phyloP scores from a whole-genome alignment of 1,139 yeast genomes.

The Blastobotrys arbuscula region DNA sequence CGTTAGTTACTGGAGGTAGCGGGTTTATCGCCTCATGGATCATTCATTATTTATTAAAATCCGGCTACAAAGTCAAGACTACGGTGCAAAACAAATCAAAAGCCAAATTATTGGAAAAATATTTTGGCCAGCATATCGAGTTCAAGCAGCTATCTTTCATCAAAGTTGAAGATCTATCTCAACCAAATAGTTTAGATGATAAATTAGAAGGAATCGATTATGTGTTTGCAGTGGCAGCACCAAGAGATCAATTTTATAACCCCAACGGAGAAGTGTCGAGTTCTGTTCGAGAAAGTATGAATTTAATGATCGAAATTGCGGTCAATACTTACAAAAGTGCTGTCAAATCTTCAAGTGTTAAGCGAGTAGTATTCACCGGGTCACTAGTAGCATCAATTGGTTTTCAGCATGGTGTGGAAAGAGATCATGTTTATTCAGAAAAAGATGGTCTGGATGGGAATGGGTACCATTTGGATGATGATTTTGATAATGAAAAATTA shows the following conservation, averaged over 20 bases:
- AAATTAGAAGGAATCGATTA: neutral
- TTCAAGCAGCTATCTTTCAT: neutral
- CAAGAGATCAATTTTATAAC: neutral
- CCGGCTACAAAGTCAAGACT: slow-evolving; percentile 1
- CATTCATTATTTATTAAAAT: neutral
- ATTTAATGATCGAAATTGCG: neutral
- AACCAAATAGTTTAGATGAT: neutral
- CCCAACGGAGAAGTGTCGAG: neutral
- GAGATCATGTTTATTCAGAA: neutral
- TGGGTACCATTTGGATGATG: neutral
- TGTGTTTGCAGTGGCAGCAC: slow-evolving; percentile 1
- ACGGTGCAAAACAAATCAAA: neutral
- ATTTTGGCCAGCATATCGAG: slow-evolving; percentile 2
- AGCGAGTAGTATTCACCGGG: slow-evolving; percentile 5
- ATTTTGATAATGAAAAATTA: neutral
- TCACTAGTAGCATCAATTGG: neutral
- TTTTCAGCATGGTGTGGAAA: neutral
- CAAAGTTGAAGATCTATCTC: neutral
- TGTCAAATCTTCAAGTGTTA: neutral
- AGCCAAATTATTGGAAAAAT: neutral
- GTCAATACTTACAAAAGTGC: neutral
- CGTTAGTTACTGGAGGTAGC: slow-evolving; percentile 3
- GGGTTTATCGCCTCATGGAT: slow-evolving; percentile 8
- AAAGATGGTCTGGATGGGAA: neutral
- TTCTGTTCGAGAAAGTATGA: neutral